Base-by-base conservation (phyloP, 1,284 basidiomycete genomes). In the Malassezia globosa region DNA sequence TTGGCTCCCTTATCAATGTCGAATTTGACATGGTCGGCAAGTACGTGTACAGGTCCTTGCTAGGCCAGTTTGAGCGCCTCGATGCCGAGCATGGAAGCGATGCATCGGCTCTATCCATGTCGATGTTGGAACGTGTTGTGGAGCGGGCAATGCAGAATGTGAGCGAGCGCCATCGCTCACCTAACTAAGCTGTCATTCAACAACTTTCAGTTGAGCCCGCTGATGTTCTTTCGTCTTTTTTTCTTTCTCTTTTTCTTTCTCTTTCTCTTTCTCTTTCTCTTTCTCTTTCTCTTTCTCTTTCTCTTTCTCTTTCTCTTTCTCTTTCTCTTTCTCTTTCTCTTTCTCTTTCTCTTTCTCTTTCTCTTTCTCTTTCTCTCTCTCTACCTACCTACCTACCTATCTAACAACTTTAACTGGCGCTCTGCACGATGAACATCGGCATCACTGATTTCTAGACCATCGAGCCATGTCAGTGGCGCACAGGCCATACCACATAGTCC, bases 151-250 rank as follows among this genome's bases (percentile, higher is more conserved):
- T 37, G 29, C 16, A 27, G 29, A 11, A 16, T 7, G 39, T 77
- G 75, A 59, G 89, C 88, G 75, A 94, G 19, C 42, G 29, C 21
- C 19, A 2, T 13, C 37, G 18, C 1, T 35, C n/a, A 38, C 23
- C n/a, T 21, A n/a, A 25, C 16, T 18, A n/a, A 18, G 11, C 18
- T 18, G 10, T 39, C 43, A 42, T 42, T 36, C 7, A 8, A 37
- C 36, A 19, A 37, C 36, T 11, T 13, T n/a, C n/a, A n/a, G n/a
- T n/a, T n/a, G n/a, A n/a, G n/a, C n/a, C n/a, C n/a, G n/a, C n/a
- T n/a, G n/a, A n/a, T n/a, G n/a, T n/a, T n/a, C n/a, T n/a, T n/a
- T n/a, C n/a, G n/a, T n/a, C n/a, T n/a, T n/a, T n/a, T n/a, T n/a
- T n/a, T n/a, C n/a, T n/a, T n/a, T n/a, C n/a, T n/a, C n/a, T n/a